Percentiles rank a stretch among this genome's conserved stretches.
phyloP scores from a whole-genome alignment of 192 early-diverging fungal genomes.

The Podila verticillata region DNA sequence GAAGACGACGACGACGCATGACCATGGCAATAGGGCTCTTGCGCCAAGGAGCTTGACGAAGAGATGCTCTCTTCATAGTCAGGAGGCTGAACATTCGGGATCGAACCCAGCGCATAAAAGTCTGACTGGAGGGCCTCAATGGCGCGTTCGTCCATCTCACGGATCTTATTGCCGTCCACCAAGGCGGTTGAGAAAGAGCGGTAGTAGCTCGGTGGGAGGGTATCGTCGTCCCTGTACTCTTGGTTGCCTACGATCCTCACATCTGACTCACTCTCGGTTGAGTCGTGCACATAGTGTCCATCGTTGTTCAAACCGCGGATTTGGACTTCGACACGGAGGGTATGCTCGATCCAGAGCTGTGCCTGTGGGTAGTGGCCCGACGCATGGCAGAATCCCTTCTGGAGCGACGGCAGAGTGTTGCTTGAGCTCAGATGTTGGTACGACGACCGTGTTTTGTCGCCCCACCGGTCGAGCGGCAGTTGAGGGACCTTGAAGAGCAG shows the following conservation, averaged over 20 bases:
- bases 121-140: slow-evolving; percentile 38
- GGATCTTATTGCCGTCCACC: slow-evolving; percentile 32
- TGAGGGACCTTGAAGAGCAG: slow-evolving; percentile 44
- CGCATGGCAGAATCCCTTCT: slow-evolving; percentile 28
- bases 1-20: not conserved
- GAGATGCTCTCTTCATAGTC: slow-evolving; percentile 20
- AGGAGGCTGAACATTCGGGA: not conserved
- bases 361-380: slow-evolving; percentile 12
- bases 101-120: not conserved
- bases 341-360: slow-evolving; percentile 18
- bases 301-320: slow-evolving; percentile 21
- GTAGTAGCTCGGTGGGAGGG: slow-evolving; percentile 35
- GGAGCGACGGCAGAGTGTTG: slow-evolving; percentile 2
- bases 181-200: slow-evolving; percentile 33
- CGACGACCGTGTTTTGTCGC: not conserved
- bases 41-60: not conserved
- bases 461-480: slow-evolving; percentile 11
- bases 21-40: too few species aligned
- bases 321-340: slow-evolving; percentile 10
- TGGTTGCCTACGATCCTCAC: slow-evolving; percentile 35
- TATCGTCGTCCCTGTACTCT: slow-evolving; percentile 35
- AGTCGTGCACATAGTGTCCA: not conserved
- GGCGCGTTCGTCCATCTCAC: slow-evolving; percentile 34
- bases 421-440: not conserved
- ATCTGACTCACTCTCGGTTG: slow-evolving; percentile 14